phyloP scores from a whole-genome alignment of 2,329 filamentous ascomycete species.

The Ophiocordyceps robertsii region DNA sequence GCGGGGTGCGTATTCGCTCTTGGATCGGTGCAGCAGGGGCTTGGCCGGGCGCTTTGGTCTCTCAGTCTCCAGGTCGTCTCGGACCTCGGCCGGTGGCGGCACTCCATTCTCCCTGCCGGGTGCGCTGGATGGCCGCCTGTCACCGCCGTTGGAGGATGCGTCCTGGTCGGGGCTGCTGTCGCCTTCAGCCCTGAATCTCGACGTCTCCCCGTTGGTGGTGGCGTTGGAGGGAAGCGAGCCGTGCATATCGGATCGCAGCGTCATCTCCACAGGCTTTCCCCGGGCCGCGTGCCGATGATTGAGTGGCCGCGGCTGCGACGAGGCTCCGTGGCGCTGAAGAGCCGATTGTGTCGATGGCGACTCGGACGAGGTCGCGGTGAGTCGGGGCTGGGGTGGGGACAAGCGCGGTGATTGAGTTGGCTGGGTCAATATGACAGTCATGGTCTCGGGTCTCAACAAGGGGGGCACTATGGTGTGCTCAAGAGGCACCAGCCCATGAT shows the following conservation, averaged over 20 bases:
- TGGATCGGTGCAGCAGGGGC: slow-evolving; percentile 40
- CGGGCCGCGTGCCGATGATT: slow-evolving; percentile 7
- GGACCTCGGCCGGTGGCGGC: slow-evolving; percentile 8
- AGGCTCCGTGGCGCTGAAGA: slow-evolving; percentile 6
- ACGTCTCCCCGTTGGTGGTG: slow-evolving; percentile 15
- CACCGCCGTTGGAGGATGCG: slow-evolving; percentile 13
- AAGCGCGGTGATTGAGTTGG: slow-evolving; percentile 6
- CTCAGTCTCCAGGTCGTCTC: slow-evolving; percentile 20
- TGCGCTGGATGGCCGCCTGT: slow-evolving; percentile 31
- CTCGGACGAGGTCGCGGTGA: slow-evolving; percentile 12
- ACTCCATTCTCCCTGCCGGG: slow-evolving; percentile 27
- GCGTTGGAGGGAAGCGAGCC: slow-evolving; percentile 14
- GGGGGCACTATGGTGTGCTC: neutral
- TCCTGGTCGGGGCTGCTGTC: slow-evolving; percentile 17
- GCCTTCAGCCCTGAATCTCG: slow-evolving; percentile 12
- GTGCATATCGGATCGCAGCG: slow-evolving; percentile 18
- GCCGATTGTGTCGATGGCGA: slow-evolving; percentile 7
- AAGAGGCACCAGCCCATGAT: slow-evolving; percentile 2
- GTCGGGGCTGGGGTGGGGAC: slow-evolving; percentile 5
- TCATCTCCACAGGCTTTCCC: slow-evolving; percentile 15
- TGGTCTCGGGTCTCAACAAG: slow-evolving; percentile 1
- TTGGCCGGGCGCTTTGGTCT: slow-evolving; percentile 27
- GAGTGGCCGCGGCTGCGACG: slow-evolving; percentile 10
- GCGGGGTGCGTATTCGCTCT: slow-evolving; percentile 38
- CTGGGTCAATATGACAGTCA: slow-evolving; percentile 6